Percentiles rank a stretch among this genome's conserved stretches.
Conservation (phyloP, 2,329 filamentous ascomycete genomes). For the Aspergillus phoenicis region DNA sequence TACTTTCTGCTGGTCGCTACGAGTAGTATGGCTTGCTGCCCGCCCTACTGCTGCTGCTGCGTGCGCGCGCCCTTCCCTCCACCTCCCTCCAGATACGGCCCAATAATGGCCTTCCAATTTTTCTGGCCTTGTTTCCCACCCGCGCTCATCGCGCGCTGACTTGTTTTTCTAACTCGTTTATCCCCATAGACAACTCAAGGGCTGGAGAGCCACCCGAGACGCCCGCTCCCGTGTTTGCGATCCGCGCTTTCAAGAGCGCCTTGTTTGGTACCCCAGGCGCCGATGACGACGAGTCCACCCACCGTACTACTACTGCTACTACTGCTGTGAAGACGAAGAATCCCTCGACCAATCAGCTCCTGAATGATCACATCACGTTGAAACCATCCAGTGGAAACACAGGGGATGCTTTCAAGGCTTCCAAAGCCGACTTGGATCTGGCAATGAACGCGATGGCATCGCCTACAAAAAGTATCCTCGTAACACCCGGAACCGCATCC, state of each 20-base stretch:
- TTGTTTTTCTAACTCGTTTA: constrained; percentile 18
- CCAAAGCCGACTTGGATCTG: constrained; percentile 28
- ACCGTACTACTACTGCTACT: constrained; percentile 10
- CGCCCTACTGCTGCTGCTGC: constrained; percentile 12
- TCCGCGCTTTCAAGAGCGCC: constrained; percentile 67
- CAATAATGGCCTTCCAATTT: constrained; percentile 15
- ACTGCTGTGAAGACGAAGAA: constrained; percentile 15
- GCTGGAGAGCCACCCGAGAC: constrained; percentile 63
- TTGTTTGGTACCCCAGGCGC: constrained; percentile 65
- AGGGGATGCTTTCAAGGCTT: constrained; percentile 24
- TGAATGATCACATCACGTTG: constrained; percentile 23
- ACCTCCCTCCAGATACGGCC: not conserved
- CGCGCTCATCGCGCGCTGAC: constrained; percentile 16
- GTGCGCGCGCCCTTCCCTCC: constrained; percentile 4
- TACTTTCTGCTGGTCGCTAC: too few relatives aligned
- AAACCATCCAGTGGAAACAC: constrained; percentile 25
- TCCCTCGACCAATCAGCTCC: constrained; percentile 22
- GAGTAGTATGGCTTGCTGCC: constrained; percentile 9
- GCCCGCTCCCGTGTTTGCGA: constrained; percentile 67
- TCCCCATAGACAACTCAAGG: constrained; percentile 51
- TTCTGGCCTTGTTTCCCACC: constrained; percentile 6
- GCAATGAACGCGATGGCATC: constrained; percentile 44
- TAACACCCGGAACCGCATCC: constrained; percentile 62
- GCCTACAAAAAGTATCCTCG: constrained; percentile 65
- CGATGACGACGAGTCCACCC: constrained; percentile 43